These are phyloP conservation scores for Cladosporium sp. DNA, from an alignment of 2,329 filamentous ascomycete genomes.

Conservation along the genomic window DNA sequence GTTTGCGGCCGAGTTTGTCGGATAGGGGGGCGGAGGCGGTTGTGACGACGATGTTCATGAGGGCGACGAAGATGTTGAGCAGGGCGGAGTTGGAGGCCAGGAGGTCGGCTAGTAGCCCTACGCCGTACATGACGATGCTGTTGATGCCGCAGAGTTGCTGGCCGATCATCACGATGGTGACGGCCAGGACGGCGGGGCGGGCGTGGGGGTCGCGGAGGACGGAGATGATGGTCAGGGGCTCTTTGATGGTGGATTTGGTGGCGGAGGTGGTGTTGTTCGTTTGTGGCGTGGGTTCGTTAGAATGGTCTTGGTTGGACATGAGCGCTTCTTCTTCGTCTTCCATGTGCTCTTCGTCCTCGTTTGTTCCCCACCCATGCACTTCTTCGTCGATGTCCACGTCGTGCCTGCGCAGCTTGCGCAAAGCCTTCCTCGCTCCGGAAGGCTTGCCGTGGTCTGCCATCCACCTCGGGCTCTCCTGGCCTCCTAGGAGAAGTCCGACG, in stretches of 20 bases:
- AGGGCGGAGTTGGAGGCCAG: conserved; percentile 77
- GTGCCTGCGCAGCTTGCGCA: conserved; percentile 73
- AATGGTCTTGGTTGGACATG: conserved; percentile 40
- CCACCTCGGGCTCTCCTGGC: conserved; percentile 87
- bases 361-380: conserved; percentile 48
- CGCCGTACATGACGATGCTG: conserved; percentile 97
- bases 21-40: conserved; percentile 76
- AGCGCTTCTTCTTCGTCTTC: conserved; percentile 67
- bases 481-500: conserved; percentile 62
- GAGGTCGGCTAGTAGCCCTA: conserved; percentile 77
- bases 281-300: conserved; percentile 13
- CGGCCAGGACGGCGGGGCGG: conserved; percentile 77
- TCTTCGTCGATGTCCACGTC: conserved; percentile 69
- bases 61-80: conserved; percentile 82
- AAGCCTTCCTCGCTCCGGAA: conserved; percentile 58
- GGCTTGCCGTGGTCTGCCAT: conserved; percentile 63
- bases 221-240: conserved; percentile 41
- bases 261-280: conserved; percentile 27
- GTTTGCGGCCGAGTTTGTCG: conserved; percentile 83
- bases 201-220: conserved; percentile 66
- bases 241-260: conserved; percentile 25
- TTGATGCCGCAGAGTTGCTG: conserved; percentile 93
- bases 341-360: conserved; percentile 27
- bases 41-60: conserved; percentile 81
- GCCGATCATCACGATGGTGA: conserved; percentile 89